Conservation (phyloP, 192 early-diverging fungal genomes). For the Thamnidium elegans region DNA sequence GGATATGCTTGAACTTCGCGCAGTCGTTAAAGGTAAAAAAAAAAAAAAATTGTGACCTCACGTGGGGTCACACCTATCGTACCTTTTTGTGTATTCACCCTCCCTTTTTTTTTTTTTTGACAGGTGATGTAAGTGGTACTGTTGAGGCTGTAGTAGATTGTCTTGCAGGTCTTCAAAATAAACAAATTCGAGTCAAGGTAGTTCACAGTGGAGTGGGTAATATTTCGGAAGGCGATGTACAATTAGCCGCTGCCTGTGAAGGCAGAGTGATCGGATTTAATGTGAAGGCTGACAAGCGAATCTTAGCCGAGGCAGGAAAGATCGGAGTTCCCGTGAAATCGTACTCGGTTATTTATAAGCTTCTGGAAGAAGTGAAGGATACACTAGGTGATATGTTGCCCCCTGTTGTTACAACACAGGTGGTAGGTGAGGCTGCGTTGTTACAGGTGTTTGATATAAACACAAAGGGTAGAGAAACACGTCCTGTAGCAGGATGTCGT, state of each 20-base stretch:
- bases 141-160: constrained; percentile 83
- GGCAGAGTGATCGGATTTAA: constrained; percentile 87
- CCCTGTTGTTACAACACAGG: constrained; percentile 70
- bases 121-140: constrained; percentile 89
- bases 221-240: constrained; percentile 83
- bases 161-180: constrained; percentile 70
- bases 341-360: constrained; percentile 87
- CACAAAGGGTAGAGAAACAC: constrained; percentile 66
- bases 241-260: constrained; percentile 58
- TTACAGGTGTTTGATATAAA: constrained; percentile 83
- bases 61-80: not conserved
- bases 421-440: constrained; percentile 87
- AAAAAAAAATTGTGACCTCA: not conserved
- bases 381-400: constrained; percentile 72
- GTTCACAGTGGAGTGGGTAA: constrained; percentile 82
- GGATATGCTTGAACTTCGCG: constrained; percentile 47
- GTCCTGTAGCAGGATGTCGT: constrained; percentile 82
- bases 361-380: constrained; percentile 89
- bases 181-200: constrained; percentile 72
- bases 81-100: not conserved
- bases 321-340: constrained; percentile 63
- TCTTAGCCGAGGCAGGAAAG: constrained; percentile 55
- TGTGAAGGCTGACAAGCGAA: constrained; percentile 78
- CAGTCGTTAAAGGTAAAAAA: constrained; percentile 67
- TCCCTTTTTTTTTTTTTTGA: constrained; percentile 9